Base-by-base conservation (phyloP, 768 basidiomycete genomes). In the Xerocomus potaroensis region DNA sequence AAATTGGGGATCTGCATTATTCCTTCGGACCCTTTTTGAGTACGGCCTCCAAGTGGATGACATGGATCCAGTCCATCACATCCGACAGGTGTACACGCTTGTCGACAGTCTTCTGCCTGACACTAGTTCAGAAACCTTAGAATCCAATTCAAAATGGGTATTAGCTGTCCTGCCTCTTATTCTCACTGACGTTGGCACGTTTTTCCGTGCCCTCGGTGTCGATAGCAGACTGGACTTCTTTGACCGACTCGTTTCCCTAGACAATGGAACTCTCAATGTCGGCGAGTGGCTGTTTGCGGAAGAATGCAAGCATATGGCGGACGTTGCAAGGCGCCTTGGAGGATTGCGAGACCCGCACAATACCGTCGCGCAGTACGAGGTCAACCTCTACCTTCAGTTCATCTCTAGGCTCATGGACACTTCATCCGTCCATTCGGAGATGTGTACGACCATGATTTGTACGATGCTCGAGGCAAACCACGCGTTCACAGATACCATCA, bases 201-300 rank as follows among this genome's bases (percentile, higher is more conserved):
- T 89, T 63, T 75, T 82, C 58, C 71, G 68, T 7, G 63, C 75
- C 5, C 67, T 89, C 26, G 79, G 83, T 45, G 69, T 76, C 3
- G 76, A 80, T 45, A 76, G 69, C 34, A 79, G 76, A 58, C 66
- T 73, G 3, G 70, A 72, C 31, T 60, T 89, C 21, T 58, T 88
- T 22, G 66, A 73, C 38, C 73, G 79, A 5, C 70, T 90, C 3
- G 68, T 77, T 18, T 68, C 62, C 15, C 62, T 89, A 12, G 88
- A 91, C 51, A 62, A 57, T 2, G 60, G 52, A 19, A 50, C 43
- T 1, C 53, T 64, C 10, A 44, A 53, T 14, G 12, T 64, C 8
- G 59, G 55, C 34, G 82, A 85, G 49, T 91, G 86, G 85, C 56
- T 90, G 21, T 55, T 91, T 8, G 56, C 66, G n/a, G 78, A 84